Evolutionary conservation across 1,284 basidiomycete genomes (phyloP).

Genomic region (Inonotus hispidus): DNA sequence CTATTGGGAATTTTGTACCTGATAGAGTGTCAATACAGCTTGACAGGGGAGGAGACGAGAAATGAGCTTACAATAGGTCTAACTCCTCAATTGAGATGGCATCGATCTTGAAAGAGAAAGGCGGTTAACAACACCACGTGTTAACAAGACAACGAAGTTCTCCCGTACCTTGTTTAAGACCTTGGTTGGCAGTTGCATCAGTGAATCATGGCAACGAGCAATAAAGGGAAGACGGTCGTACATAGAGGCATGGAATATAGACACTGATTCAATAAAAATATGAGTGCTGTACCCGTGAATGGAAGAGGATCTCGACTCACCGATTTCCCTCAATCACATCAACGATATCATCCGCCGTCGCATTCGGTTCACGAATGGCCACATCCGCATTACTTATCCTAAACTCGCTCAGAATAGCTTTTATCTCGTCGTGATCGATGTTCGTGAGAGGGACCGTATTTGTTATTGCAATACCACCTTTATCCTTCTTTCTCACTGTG

Average conservation of each 20-base stretch:
- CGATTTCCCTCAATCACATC: slow-evolving; percentile 93
- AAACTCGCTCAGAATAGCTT: slow-evolving; percentile 94
- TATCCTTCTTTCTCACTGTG: slow-evolving; percentile 87
- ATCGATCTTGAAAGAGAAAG: slow-evolving; percentile 81
- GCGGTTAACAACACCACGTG: slow-evolving; percentile 2
- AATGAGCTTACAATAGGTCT: slow-evolving; percentile 72
- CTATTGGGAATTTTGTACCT: slow-evolving; percentile 91
- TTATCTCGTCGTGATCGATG: slow-evolving; percentile 94
- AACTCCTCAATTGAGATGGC: slow-evolving; percentile 98
- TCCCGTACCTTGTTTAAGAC: slow-evolving; percentile 67
- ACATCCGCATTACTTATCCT: slow-evolving; percentile 88
- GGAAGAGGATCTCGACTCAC: slow-evolving; percentile 32
- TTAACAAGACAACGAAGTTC: not conserved
- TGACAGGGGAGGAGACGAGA: slow-evolving; percentile 10
- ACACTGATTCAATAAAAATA: slow-evolving; percentile 54
- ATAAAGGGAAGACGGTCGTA: slow-evolving; percentile 34
- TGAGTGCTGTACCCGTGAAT: not conserved
- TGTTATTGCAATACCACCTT: slow-evolving; percentile 89
- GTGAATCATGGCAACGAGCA: slow-evolving; percentile 8
- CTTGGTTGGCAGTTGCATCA: slow-evolving; percentile 30
- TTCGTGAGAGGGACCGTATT: slow-evolving; percentile 98
- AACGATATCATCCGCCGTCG: slow-evolving; percentile 97
- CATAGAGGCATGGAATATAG: slow-evolving; percentile 90
- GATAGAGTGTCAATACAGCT: slow-evolving; percentile 9
- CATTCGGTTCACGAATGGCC: slow-evolving; percentile 87